Evolutionary conservation across 1,284 basidiomycete species (phyloP), one percentile per base, ranked within the genome.

Genomic region (Abortiporus biennis): DNA sequence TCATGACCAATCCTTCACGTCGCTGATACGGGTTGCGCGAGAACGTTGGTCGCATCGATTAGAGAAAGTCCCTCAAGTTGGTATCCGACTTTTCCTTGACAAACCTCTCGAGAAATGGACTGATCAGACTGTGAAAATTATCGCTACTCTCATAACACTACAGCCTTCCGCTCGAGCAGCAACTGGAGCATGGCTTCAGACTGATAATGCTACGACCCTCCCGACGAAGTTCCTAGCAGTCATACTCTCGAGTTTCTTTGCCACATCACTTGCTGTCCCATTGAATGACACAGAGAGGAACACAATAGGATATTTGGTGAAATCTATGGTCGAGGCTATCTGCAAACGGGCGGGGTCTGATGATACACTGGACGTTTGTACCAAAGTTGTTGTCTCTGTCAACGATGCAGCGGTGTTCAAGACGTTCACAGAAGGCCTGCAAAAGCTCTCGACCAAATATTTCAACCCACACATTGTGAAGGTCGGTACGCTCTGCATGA

Each of bases 121-220:
- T 0, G 47, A 53, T 3, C 56, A 66, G 2, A 71, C 67, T 0
- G 59, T 65, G 2, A 59, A 55, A n/a, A 67, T 69, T 23, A 50
- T 76, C 9, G 47, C 59, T 9, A 57, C 57, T 15, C 47, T 78
- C 3, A 44, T 76, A n/a, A 80, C 78, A 50, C 54, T 54, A 24
- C 56, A 55, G 17, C 42, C 46, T 0, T 17, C 47, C 4, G 50
- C 55, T 15, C 38, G 56, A 19, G 30, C 45, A 1, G 30, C 41
- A 1, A 59, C 51, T n/a, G 31, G 40, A 8, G 30, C 42, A 2
- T 71, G 69, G 61, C 47, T 72, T 6, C 53, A 57, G 17, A 53
- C 47, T 17, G 43, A 48, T n/a, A n/a, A n/a, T n/a, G n/a, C n/a
- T n/a, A n/a, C n/a, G n/a, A n/a, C n/a, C n/a, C n/a, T n/a, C n/a